Percentiles rank a stretch among this genome's conserved stretches.
Evolutionary conservation across 768 basidiomycete species (phyloP).

Genomic region (Lactarius trivialis): DNA sequence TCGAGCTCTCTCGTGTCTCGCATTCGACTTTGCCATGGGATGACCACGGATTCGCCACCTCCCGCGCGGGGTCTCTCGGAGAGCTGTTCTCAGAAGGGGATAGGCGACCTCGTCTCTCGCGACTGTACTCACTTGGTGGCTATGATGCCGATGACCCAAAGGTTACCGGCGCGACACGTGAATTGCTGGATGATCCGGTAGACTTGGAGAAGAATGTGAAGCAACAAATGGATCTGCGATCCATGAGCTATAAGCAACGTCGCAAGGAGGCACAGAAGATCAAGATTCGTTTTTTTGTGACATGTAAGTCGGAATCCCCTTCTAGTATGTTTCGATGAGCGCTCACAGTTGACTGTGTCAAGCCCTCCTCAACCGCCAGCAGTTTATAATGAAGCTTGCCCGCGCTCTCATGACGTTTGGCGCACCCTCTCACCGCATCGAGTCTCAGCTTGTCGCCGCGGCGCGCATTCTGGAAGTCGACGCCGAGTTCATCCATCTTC

Average conservation of each 20-base stretch:
- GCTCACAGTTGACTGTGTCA: conserved; percentile 20
- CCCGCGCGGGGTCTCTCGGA: not conserved
- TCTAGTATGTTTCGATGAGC: not conserved
- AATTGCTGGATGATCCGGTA: conserved; percentile 46
- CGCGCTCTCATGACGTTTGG: conserved; percentile 85
- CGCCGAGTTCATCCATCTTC: conserved; percentile 82
- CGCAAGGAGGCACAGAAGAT: conserved; percentile 55
- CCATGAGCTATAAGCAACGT: conserved; percentile 57
- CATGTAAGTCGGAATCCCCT: conserved; percentile 39
- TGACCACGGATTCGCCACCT: not conserved
- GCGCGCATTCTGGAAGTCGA: conserved; percentile 86
- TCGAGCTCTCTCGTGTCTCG: conserved; percentile 14
- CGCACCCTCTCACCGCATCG: conserved; percentile 87
- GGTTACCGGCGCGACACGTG: conserved; percentile 48
- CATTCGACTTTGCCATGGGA: not conserved
- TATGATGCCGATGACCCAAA: conserved; percentile 63
- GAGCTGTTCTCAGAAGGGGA: not conserved
- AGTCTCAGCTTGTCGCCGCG: conserved; percentile 81
- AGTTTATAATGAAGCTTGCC: conserved; percentile 80
- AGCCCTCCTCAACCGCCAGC: conserved; percentile 76
- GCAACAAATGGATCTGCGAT: conserved; percentile 33
- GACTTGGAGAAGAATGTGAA: conserved; percentile 49
- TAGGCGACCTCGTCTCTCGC: conserved; percentile 12
- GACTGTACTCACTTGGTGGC: conserved; percentile 22
- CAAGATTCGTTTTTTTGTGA: conserved; percentile 63